phyloP scores from a whole-genome alignment of 495 filamentous ascomycete genomes.

The Xylona heveae region DNA sequence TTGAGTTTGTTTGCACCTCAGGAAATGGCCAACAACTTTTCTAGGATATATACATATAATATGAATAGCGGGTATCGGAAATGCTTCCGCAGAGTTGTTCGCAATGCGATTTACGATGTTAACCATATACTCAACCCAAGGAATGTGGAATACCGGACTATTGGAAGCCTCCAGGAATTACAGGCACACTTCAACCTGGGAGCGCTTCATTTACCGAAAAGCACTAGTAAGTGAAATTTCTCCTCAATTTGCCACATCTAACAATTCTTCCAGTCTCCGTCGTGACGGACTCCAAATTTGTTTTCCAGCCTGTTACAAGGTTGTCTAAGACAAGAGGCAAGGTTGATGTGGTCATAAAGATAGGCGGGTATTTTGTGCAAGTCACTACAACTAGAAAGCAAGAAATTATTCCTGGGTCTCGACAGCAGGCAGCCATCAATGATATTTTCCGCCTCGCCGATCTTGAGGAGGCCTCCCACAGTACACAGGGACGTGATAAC shows the following conservation, averaged over 20 bases:
- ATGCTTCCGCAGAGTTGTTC: constrained; percentile 35
- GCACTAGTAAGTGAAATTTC: constrained; percentile 18
- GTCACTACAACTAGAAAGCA: constrained; percentile 44
- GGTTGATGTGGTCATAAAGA: constrained; percentile 41
- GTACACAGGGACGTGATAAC: constrained; percentile 40
- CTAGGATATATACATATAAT: constrained; percentile 40
- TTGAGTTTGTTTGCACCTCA: constrained; percentile 33
- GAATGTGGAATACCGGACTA: constrained; percentile 38
- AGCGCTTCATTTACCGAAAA: constrained; percentile 39
- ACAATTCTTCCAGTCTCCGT: constrained; percentile 23
- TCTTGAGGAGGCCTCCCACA: constrained; percentile 37
- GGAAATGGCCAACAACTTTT: constrained; percentile 31
- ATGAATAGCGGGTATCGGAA: constrained; percentile 44
- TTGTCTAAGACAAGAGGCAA: constrained; percentile 44
- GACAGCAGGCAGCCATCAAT: constrained; percentile 36
- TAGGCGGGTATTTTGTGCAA: constrained; percentile 45
- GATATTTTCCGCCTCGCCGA: constrained; percentile 44
- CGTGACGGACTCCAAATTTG: constrained; percentile 36
- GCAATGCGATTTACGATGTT: constrained; percentile 31
- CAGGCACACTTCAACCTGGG: constrained; percentile 42
- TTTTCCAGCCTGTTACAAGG: constrained; percentile 39
- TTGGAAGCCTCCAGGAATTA: constrained; percentile 35
- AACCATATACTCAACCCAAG: constrained; percentile 30
- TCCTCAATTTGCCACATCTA: background rate
- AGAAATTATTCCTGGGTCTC: constrained; percentile 32